These are phyloP conservation scores for Starmerella asiatica DNA, from an alignment of 805 yeast species.

Conservation along the genomic window DNA sequence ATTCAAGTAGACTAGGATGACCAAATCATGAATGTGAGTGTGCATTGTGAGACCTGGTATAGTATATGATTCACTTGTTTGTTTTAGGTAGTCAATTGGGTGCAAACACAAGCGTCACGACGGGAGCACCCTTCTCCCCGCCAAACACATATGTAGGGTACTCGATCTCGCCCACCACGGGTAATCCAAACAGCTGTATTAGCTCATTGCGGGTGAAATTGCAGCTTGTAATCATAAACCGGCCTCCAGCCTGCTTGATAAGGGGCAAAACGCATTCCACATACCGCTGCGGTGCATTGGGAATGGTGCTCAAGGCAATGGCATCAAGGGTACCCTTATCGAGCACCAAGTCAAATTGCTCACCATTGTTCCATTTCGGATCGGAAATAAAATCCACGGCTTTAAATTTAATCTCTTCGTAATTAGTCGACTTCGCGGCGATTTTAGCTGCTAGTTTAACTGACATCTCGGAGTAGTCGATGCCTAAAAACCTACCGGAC, in stretches of 20 bases:
- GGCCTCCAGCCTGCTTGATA: slow-evolving; percentile 39
- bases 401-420: slow-evolving; percentile 34
- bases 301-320: slow-evolving; percentile 58
- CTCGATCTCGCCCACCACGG: slow-evolving; percentile 31
- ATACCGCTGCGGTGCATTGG: slow-evolving; percentile 35
- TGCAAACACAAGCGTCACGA: slow-evolving; percentile 69
- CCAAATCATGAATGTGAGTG: no score
- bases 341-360: slow-evolving; percentile 54
- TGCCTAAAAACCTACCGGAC: slow-evolving; percentile 49
- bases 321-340: slow-evolving; percentile 98
- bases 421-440: slow-evolving; percentile 26
- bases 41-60: no score
- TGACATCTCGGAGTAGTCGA: slow-evolving; percentile 79
- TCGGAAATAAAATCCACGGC: slow-evolving; percentile 55
- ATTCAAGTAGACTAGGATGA: no score
- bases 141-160: slow-evolving; percentile 84
- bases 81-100: slow-evolving; percentile 6
- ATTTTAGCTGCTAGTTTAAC: slow-evolving; percentile 58
- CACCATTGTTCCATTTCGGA: slow-evolving; percentile 28
- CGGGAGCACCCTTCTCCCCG: slow-evolving; percentile 76
- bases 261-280: slow-evolving; percentile 44
- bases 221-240: slow-evolving; percentile 74
- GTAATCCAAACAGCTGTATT: slow-evolving; percentile 27
- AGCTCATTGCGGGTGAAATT: slow-evolving; percentile 81
- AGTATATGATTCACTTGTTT: background rate